Evolutionary conservation across 1,284 basidiomycete species (phyloP).

Genomic region (Xerocomus cyaneibrunnescens): DNA sequence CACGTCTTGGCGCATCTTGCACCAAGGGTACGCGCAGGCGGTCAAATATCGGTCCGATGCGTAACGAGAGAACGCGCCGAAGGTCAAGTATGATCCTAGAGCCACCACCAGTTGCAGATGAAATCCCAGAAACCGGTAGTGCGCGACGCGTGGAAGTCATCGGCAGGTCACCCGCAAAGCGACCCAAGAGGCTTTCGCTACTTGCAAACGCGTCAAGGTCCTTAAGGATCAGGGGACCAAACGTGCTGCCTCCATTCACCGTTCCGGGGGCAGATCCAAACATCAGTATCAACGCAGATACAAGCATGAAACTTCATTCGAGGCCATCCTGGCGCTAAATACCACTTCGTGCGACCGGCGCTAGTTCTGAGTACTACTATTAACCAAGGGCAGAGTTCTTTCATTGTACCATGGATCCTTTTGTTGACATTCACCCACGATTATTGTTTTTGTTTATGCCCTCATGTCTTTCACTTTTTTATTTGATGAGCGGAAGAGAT

Average conservation of each 20-base stretch:
- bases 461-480: constrained; percentile 12
- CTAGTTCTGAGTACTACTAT: constrained; percentile 6
- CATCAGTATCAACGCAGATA: constrained; percentile 28
- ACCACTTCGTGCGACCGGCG: neutral
- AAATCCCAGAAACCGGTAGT: constrained; percentile 32
- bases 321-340: constrained; percentile 33
- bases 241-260: constrained; percentile 19
- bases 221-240: constrained; percentile 30
- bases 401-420: constrained; percentile 21
- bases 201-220: constrained; percentile 36
- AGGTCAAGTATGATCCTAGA: constrained; percentile 77
- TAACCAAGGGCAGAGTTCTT: constrained; percentile 14
- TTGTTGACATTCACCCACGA: constrained; percentile 11
- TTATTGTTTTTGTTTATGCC: constrained; percentile 24
- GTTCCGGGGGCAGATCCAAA: constrained; percentile 30
- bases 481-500: constrained; percentile 9
- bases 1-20: constrained; percentile 40
- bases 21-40: constrained; percentile 51
- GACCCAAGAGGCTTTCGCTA: constrained; percentile 61
- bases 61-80: constrained; percentile 65
- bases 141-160: constrained; percentile 43
- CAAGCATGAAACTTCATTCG: constrained; percentile 21
- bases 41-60: constrained; percentile 70
- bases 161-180: constrained; percentile 60
- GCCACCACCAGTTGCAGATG: constrained; percentile 44